A percentile compares a stretch with the other conserved stretches of the same genome.
These are phyloP conservation scores for Taphrina flavorubra DNA, from an alignment of 1,139 yeast genomes.

Conservation along the genomic window DNA sequence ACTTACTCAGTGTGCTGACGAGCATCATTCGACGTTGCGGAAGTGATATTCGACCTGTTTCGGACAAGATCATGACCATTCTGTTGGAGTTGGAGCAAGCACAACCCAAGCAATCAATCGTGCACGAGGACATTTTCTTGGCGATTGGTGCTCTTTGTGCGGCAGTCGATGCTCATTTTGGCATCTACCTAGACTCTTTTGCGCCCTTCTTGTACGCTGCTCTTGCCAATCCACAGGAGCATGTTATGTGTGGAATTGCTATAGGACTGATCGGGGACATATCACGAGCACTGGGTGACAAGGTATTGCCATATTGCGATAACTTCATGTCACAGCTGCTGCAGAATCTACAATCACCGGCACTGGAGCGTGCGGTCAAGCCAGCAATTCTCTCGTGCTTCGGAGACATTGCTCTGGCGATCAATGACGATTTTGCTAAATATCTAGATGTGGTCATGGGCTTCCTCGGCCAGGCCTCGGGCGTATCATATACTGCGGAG, in stretches of 20 bases:
- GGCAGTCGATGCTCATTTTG: constrained; percentile 72
- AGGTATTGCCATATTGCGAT: constrained; percentile 73
- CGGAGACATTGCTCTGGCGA: constrained; percentile 92
- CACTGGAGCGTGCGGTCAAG: constrained; percentile 75
- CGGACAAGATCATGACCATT: constrained; percentile 84
- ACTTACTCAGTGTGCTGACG: constrained; percentile 82
- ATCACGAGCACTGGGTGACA: constrained; percentile 83
- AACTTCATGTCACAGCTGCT: constrained; percentile 85
- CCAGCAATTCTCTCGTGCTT: constrained; percentile 92
- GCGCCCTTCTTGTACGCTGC: constrained; percentile 81
- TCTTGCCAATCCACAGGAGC: constrained; percentile 72
- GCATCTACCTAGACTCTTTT: constrained; percentile 77
- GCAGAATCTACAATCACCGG: constrained; percentile 58
- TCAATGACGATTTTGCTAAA: constrained; percentile 76
- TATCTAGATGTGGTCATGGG: constrained; percentile 81
- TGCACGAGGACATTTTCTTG: constrained; percentile 92
- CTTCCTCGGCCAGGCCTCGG: constrained; percentile 66
- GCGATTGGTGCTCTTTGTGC: constrained; percentile 85
- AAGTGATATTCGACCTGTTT: constrained; percentile 65
- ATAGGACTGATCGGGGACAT: constrained; percentile 97
- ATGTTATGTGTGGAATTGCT: constrained; percentile 83
- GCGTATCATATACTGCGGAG: constrained; percentile 59
- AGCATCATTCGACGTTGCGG: constrained; percentile 86
- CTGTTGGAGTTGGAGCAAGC: constrained; percentile 71
- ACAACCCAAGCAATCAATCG: constrained; percentile 69